Base-by-base conservation (phyloP, 352 stramenopile genomes). In the Saprolegnia parasitica region DNA sequence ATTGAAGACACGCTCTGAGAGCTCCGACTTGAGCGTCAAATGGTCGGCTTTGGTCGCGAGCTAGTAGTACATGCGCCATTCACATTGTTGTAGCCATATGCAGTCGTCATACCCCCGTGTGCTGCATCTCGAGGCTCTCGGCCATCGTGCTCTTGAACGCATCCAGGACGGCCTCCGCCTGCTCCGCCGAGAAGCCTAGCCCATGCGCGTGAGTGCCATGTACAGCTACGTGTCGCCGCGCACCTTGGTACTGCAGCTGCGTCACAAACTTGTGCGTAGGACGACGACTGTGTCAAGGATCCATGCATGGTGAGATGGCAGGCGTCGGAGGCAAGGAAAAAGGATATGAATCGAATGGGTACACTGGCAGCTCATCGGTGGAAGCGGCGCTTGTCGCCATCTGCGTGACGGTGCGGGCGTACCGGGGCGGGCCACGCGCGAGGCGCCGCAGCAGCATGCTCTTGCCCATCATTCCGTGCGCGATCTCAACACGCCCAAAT, bases 1-100 rank as follows among this genome's bases (percentile, higher is more conserved):
- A 74, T 95, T 95, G 71, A 95, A 95, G 13, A 95, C 87, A 46
- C 87, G 87, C 74, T 95, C 87, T 5, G 87, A 93, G 26, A 95
- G 77, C 71, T 95, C 87, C 11, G 87, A 84, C 65, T 90, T 89
- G 52, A 95, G 80, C 64, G 93, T 81, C 18, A 93, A 79, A 54
- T 95, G 87, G 74, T 95, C 87, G 10, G 87, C 85, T 74, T 95
- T 95, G 71, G 87, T 95, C 62, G 87, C 87, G 24, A 95, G 72
- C 87, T 95, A 62, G n/a, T 71, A 13, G n/a, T 71, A 13, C 10
- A 26, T 10, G 47, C 57, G 32, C 0, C 47, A 63, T 40, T 23
- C 15, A 29, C 62, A 16, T 15, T 2, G 21, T 11, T 16, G 8
- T 15, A 42, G 20, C 4, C 21, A 20, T 46, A 18, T 47, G 11